Evolutionary conservation across 2,329 filamentous ascomycete genomes (phyloP).

Genomic region (Colletotrichum graminicola): DNA sequence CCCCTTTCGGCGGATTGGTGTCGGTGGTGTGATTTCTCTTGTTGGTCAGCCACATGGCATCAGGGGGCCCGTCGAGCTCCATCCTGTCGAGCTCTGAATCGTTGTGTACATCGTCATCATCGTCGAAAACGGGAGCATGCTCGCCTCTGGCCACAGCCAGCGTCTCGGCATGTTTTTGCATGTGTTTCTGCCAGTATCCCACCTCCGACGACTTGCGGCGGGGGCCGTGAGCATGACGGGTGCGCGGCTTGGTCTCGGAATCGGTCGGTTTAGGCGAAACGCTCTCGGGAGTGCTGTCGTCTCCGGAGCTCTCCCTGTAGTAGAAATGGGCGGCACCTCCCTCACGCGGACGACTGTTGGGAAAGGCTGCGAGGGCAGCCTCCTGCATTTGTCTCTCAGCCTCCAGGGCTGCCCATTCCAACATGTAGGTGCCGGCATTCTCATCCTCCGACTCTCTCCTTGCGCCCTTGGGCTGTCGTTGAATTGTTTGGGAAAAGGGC

Average conservation of each 20-base stretch:
- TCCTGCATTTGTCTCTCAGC: conserved; percentile 85
- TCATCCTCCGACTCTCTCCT: conserved; percentile 81
- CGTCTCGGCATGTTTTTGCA: conserved; percentile 82
- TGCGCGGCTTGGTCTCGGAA: conserved; percentile 43
- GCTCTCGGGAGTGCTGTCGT: conserved; percentile 61
- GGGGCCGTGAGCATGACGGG: conserved; percentile 46
- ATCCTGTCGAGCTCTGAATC: conserved; percentile 60
- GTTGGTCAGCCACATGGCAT: conserved; percentile 58
- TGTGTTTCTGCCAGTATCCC: conserved; percentile 82
- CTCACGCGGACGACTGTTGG: conserved; percentile 76
- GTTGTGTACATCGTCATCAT: conserved; percentile 44
- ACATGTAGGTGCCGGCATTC: conserved; percentile 79
- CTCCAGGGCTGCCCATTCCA: conserved; percentile 83
- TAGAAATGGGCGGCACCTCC: conserved; percentile 79
- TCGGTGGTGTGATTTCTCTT: conserved; percentile 44
- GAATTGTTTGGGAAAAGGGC: conserved; percentile 44
- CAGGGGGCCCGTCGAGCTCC: conserved; percentile 55
- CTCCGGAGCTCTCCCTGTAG: conserved; percentile 73
- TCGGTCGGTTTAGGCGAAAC: conserved; percentile 50
- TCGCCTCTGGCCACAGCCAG: conserved; percentile 62
- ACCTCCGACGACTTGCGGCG: conserved; percentile 73
- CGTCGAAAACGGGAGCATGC: conserved; percentile 43
- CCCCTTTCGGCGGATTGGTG: conserved; percentile 3
- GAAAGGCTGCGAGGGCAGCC: conserved; percentile 80
- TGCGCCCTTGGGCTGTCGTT: conserved; percentile 56